Evolutionary conservation across 1,139 yeast species (phyloP).

Genomic region (Saccharomyces hybrid): DNA sequence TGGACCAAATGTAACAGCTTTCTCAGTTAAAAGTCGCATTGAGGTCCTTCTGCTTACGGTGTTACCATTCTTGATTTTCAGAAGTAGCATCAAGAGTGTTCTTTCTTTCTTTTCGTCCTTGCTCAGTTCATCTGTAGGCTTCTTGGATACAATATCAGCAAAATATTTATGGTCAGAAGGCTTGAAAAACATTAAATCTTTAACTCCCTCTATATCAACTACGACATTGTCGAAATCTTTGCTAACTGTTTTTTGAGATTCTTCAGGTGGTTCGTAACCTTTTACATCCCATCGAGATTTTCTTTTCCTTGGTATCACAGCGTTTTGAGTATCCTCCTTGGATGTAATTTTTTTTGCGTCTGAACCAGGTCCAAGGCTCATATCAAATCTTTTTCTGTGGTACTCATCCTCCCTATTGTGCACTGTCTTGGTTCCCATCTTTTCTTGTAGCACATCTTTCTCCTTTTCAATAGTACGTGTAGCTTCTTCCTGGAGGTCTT

Average conservation of each 20-base stretch:
- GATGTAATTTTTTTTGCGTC: not conserved
- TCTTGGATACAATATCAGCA: conserved; percentile 46
- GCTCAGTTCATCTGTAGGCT: conserved; percentile 34
- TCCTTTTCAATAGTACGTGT: conserved; percentile 20
- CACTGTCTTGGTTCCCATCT: conserved; percentile 29
- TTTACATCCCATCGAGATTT: conserved; percentile 32
- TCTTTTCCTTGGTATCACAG: conserved; percentile 10
- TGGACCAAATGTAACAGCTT: conserved; percentile 63
- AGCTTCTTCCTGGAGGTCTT: conserved; percentile 31
- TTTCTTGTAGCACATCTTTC: conserved; percentile 33
- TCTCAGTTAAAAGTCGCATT: conserved; percentile 57
- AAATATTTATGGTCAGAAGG: conserved; percentile 69
- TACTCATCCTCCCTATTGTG: conserved; percentile 37
- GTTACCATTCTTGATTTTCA: conserved; percentile 72
- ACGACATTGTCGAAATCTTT: conserved; percentile 35
- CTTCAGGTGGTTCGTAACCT: conserved; percentile 34
- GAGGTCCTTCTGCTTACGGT: conserved; percentile 61
- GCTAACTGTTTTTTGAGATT: conserved; percentile 19
- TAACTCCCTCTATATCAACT: conserved; percentile 55
- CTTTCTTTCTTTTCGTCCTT: conserved; percentile 52
- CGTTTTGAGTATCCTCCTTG: conserved; percentile 26
- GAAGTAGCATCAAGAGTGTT: conserved; percentile 53
- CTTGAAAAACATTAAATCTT: conserved; percentile 57
- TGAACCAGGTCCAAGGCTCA: conserved; percentile 15
- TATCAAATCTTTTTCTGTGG: conserved; percentile 35